Evolutionary conservation across 2,329 filamentous ascomycete species (phyloP), one percentile per base, ranked within the genome.

Genomic region (Fusarium graminum): DNA sequence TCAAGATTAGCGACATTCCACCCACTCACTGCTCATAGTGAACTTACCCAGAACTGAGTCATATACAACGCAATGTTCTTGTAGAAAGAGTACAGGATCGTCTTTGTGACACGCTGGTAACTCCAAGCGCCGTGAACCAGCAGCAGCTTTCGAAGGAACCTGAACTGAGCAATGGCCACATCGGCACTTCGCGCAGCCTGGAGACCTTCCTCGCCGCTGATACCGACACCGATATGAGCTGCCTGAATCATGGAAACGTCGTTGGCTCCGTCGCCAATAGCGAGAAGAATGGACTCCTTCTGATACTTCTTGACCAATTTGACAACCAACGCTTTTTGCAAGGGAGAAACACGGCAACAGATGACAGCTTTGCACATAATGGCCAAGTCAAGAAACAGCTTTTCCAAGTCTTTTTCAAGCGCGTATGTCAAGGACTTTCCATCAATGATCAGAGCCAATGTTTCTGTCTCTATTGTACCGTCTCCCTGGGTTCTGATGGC

Each of bases 201-300:
- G 1, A 99, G 88, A 84, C 95, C 95, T 85, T 99, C 95, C 67
- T 97, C 87, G 79, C 95, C 95, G 74, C 93, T 97, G 78, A 99
- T 99, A 79, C 95, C 95, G 42, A 99, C 92, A 67, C 95, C 95
- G 68, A 99, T 97, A 76, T 99, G 95, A 13, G 95, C 95, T 12
- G 95, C 95, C 81, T 99, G 95, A 54, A 99, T 99, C 95, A 99
- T 99, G 17, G 94, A 97, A n/a, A 99, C 95, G 74, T 99, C 95
- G 80, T 99, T 99, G 44, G 95, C 95, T 68, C 95, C 95, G 74
- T 99, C 95, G 70, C 95, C 95, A 76, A 99, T 97, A 50, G 95
- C 95, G 49, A 99, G 88, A 52, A 97, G 88, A 70, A 99, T 93
- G 13, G 93, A 88, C 76, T 97, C 92, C 69, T 95, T 87, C 77